phyloP scores from a whole-genome alignment of 2,329 filamentous ascomycete genomes.

The Diaporthe nobilis region DNA sequence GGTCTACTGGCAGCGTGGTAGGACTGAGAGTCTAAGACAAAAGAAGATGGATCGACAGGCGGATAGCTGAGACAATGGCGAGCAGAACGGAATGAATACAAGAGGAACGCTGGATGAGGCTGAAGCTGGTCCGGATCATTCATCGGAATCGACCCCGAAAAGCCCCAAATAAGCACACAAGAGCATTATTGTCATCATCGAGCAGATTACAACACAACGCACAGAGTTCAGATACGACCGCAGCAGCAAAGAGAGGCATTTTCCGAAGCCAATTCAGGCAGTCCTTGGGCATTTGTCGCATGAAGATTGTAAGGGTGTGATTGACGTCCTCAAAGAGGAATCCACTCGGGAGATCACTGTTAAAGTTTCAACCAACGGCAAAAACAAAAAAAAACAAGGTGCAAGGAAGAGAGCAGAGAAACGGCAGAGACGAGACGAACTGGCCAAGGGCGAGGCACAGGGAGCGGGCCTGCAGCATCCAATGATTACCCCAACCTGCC shows the following conservation, averaged over 20 bases:
- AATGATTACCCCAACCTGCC: constrained; percentile 35
- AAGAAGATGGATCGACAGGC: background rate
- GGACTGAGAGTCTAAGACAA: background rate
- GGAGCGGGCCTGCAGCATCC: constrained; percentile 30
- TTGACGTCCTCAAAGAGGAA: constrained; percentile 11
- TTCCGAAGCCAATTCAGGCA: constrained; percentile 15
- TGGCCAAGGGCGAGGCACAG: constrained; percentile 6
- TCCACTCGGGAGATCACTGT: constrained; percentile 27
- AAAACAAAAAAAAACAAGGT: background rate
- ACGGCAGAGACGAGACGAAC: constrained; percentile 33
- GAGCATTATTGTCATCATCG: background rate
- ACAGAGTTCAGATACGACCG: background rate
- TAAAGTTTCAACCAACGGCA: constrained; percentile 18
- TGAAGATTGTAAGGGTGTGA: constrained; percentile 28
- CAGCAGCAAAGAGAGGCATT: constrained; percentile 17
- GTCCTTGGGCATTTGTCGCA: constrained; percentile 15
- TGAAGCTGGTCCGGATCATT: background rate
- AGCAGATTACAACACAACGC: background rate
- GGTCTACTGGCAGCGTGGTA: background rate
- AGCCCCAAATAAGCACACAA: background rate
- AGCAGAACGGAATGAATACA: background rate
- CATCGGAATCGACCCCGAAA: background rate
- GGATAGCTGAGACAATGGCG: constrained; percentile 6
- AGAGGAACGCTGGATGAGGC: background rate
- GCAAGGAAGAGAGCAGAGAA: background rate